Evolutionary conservation across 2,329 filamentous ascomycete genomes (phyloP).

Genomic region (Hypocrella siamensis): DNA sequence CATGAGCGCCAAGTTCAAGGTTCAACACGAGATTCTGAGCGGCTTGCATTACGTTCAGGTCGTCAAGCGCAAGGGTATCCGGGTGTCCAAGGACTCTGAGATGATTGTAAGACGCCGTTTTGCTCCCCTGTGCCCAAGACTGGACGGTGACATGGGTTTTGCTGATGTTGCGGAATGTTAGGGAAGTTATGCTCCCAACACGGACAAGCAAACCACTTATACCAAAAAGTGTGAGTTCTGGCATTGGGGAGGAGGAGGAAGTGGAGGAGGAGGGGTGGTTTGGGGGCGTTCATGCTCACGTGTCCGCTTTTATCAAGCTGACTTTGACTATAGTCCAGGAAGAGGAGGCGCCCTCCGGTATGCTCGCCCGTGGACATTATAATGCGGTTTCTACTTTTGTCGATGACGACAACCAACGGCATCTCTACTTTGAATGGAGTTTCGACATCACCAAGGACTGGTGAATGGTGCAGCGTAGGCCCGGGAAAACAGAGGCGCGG

Average conservation of each 20-base stretch:
- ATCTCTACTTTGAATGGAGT: conserved; percentile 87
- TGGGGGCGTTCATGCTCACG: not conserved
- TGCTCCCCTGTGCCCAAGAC: not conserved
- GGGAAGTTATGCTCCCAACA: conserved; percentile 90
- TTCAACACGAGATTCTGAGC: conserved; percentile 91
- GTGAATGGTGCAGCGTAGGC: conserved; percentile 27
- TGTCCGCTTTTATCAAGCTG: too few relatives aligned
- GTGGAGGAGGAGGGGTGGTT: too few relatives aligned
- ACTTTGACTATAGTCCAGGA: conserved; percentile 48
- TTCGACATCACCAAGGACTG: conserved; percentile 97
- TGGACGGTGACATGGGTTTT: too few relatives aligned
- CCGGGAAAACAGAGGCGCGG: not conserved
- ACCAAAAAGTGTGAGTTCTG: conserved; percentile 80
- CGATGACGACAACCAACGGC: conserved; percentile 83
- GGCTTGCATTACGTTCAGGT: conserved; percentile 93
- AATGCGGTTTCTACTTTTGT: conserved; percentile 79
- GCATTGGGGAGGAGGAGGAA: too few relatives aligned
- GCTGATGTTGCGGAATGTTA: too few relatives aligned
- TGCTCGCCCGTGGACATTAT: conserved; percentile 84
- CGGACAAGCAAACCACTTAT: conserved; percentile 70
- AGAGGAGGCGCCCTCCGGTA: conserved; percentile 83
- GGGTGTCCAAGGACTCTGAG: conserved; percentile 84
- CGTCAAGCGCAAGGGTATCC: conserved; percentile 77
- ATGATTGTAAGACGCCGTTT: conserved; percentile 56
- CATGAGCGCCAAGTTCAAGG: conserved; percentile 89